Conservation (phyloP, 2,329 filamentous ascomycete genomes). For the Fonsecaea pedrosoi region DNA sequence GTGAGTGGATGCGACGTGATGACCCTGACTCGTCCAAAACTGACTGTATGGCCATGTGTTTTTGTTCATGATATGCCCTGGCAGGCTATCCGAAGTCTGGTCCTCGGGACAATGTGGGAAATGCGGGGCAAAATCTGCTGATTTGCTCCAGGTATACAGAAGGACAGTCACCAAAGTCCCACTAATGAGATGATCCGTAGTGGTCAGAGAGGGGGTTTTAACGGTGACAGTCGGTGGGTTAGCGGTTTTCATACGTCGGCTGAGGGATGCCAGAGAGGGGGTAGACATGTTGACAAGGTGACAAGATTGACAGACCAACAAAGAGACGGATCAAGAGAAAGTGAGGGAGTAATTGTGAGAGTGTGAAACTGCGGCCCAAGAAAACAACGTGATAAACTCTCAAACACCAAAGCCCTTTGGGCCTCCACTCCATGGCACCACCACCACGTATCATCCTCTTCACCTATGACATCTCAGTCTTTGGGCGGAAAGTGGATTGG, state of each 20-base stretch:
- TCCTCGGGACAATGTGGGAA: not conserved
- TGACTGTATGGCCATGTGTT: conserved; percentile 3
- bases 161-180: conserved; percentile 4
- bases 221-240: not conserved
- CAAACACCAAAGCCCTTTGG: no score
- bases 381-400: no score
- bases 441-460: conserved; percentile 26
- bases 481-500: conserved; percentile 29
- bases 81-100: conserved; percentile 12
- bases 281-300: no score
- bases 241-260: no score
- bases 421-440: conserved; percentile 8
- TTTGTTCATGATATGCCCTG: not conserved
- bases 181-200: not conserved
- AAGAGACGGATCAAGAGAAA: no score
- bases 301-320: no score
- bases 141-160: not conserved
- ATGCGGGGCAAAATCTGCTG: not conserved
- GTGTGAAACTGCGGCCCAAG: no score
- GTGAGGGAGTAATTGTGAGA: no score
- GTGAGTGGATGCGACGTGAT: not conserved
- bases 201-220: not conserved
- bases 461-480: conserved; percentile 30
- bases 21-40: conserved; percentile 14
- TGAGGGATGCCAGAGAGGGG: no score